Percentiles rank a stretch among this genome's conserved stretches.
Evolutionary conservation across 306 rosid species (phyloP).

Genomic region (Dryas octopetala): DNA sequence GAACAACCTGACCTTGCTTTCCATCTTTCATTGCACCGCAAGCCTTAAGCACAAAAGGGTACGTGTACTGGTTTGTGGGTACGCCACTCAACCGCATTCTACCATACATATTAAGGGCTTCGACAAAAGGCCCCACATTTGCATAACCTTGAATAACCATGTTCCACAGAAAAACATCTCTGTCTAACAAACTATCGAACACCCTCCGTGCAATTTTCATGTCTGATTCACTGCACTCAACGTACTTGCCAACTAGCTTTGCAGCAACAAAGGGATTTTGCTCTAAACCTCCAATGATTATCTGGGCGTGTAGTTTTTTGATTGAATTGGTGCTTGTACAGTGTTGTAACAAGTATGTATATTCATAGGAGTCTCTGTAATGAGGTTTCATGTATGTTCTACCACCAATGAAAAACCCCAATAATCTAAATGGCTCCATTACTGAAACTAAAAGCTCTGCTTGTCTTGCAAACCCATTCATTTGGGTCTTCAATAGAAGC

Average conservation of each 20-base stretch:
- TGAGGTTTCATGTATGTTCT: constrained; percentile 9
- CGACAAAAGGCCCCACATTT: constrained; percentile 54
- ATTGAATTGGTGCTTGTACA: constrained; percentile 39
- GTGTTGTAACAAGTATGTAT: constrained; percentile 37
- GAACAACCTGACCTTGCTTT: constrained; percentile 51
- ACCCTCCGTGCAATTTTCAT: constrained; percentile 55
- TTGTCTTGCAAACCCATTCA: constrained; percentile 37
- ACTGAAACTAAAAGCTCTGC: constrained; percentile 23
- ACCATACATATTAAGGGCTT: constrained; percentile 49
- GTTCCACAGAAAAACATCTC: constrained; percentile 78
- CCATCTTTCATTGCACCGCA: constrained; percentile 52
- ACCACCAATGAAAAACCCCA: constrained; percentile 17
- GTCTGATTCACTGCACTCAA: constrained; percentile 14
- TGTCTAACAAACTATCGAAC: constrained; percentile 62
- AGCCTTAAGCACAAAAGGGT: constrained; percentile 76
- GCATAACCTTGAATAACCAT: constrained; percentile 71
- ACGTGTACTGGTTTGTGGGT: constrained; percentile 54
- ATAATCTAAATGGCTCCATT: neutral
- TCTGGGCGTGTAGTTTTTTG: constrained; percentile 59
- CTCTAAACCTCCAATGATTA: constrained; percentile 44
- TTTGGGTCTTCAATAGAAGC: constrained; percentile 13
- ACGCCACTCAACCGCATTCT: constrained; percentile 45
- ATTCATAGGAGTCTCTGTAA: constrained; percentile 39
- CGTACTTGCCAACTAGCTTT: constrained; percentile 58
- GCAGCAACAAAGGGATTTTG: constrained; percentile 58